A percentile compares a stretch with the other conserved stretches of the same genome.
phyloP scores from a whole-genome alignment of 768 basidiomycete genomes.

The Vararia minispora region DNA sequence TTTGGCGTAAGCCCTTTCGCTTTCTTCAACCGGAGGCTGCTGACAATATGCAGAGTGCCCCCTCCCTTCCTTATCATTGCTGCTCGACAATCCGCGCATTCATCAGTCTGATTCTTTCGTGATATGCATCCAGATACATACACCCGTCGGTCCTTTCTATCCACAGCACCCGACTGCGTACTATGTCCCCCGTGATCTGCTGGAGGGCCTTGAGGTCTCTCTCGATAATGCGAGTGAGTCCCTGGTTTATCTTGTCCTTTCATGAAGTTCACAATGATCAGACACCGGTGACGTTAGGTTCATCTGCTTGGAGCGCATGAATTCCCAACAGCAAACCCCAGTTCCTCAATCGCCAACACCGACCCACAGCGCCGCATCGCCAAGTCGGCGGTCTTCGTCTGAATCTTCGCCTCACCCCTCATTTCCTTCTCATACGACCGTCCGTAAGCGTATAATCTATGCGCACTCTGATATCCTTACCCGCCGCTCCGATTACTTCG shows the following conservation, averaged over 20 bases:
- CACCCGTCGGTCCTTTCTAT: conserved; percentile 38
- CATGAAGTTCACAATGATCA: conserved; percentile 13
- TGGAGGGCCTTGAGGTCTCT: conserved; percentile 59
- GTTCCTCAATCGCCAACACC: conserved; percentile 20
- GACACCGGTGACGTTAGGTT: conserved; percentile 74
- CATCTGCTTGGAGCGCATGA: conserved; percentile 51
- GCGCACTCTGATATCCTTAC: conserved; percentile 71
- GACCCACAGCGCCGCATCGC: conserved; percentile 21
- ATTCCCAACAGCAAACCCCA: conserved; percentile 19
- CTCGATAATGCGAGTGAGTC: conserved; percentile 59
- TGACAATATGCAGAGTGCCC: conserved; percentile 36
- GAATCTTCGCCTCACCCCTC: conserved; percentile 31
- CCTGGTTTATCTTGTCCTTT: background rate
- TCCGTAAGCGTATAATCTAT: conserved; percentile 64
- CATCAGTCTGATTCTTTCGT: conserved; percentile 56
- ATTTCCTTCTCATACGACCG: conserved; percentile 34
- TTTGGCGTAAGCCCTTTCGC: conserved; percentile 45
- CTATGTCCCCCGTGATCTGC: conserved; percentile 53
- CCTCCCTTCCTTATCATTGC: conserved; percentile 47
- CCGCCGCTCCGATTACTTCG: conserved; percentile 68
- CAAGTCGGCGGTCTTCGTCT: conserved; percentile 28
- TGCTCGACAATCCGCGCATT: conserved; percentile 51
- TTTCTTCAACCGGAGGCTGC: background rate
- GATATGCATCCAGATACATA: conserved; percentile 66
- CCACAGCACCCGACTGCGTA: conserved; percentile 57